Conservation (phyloP, 345 rosid species). For the Citropsis articulata region DNA sequence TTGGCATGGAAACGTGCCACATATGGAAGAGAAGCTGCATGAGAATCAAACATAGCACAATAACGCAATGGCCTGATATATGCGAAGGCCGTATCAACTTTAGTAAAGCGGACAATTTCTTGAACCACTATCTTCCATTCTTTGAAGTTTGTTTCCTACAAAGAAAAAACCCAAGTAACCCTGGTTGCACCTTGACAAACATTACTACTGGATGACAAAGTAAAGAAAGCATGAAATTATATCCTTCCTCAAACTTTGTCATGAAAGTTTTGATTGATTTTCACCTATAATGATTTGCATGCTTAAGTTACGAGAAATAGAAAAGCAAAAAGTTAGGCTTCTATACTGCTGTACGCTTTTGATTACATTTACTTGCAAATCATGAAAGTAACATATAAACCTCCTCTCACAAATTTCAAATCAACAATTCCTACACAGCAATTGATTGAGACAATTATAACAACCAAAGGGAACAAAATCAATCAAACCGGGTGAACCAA, state of each 20-base stretch:
- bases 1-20: constrained; percentile 82
- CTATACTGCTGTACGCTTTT: background rate
- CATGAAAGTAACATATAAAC: constrained; percentile 2
- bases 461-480: background rate
- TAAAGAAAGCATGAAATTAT: background rate
- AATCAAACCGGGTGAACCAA: background rate
- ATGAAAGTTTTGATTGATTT: background rate
- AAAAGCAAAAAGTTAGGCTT: background rate
- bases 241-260: background rate
- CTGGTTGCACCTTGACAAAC: background rate
- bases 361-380: background rate
- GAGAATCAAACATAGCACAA: constrained; percentile 57
- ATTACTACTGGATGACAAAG: background rate
- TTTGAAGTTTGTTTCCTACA: constrained; percentile 78
- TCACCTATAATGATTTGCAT: background rate
- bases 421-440: background rate
- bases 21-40: constrained; percentile 69
- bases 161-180: constrained; percentile 11
- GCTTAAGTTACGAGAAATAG: background rate
- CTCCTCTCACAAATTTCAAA: background rate
- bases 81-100: constrained; percentile 39
- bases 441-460: background rate
- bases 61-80: constrained; percentile 78
- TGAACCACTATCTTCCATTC: constrained; percentile 90
- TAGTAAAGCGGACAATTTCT: constrained; percentile 68